Base-by-base conservation (phyloP, 1,139 yeast species). In the Saccharomycopsis hybrid region DNA sequence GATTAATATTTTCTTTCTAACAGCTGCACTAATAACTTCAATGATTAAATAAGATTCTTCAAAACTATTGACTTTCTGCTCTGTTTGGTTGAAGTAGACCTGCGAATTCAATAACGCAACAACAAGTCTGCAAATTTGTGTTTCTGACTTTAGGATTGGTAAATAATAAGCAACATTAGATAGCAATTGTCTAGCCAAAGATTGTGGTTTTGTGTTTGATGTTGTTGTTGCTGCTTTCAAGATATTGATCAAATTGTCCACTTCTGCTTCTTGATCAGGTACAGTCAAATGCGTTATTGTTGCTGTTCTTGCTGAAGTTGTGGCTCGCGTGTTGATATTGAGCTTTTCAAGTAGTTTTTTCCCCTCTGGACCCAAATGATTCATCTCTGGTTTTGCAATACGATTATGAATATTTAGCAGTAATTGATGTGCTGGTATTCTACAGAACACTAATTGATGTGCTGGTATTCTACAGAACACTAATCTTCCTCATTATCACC, bases 161-260 rank as follows among this genome's bases (percentile, higher is more conserved):
- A 52, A n/a, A 35, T 52, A 52, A 37, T 52, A 50, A 3, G 47
- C 52, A 18, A 52, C 27, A 27, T 52, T 49, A 39, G 37, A 36
- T 4, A 52, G 44, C 11, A 52, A 25, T n/a, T 25, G 41, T 11
- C 32, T 35, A 27, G 30, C 33, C 4, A 18, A 18, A 18, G 18
- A 18, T 18, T 18, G 18, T 18, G 18, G 18, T 18, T 18, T 18
- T 18, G 18, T 18, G 18, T 18, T 18, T 18, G 18, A 18, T 18
- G 18, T 18, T 18, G 18, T 18, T 18, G 18, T 18, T 18, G 18
- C 18, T 18, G 18, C 18, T 18, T 18, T 18, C 18, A 18, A 18
- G 18, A 18, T 18, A 18, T 18, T 18, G 18, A 18, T 18, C 18
- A 18, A 18, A 18, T 18, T 18, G 18, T 18, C 18, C 18, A 18